Conservation (phyloP, 768 basidiomycete species). For the Pulveroboletus ravenelii region DNA sequence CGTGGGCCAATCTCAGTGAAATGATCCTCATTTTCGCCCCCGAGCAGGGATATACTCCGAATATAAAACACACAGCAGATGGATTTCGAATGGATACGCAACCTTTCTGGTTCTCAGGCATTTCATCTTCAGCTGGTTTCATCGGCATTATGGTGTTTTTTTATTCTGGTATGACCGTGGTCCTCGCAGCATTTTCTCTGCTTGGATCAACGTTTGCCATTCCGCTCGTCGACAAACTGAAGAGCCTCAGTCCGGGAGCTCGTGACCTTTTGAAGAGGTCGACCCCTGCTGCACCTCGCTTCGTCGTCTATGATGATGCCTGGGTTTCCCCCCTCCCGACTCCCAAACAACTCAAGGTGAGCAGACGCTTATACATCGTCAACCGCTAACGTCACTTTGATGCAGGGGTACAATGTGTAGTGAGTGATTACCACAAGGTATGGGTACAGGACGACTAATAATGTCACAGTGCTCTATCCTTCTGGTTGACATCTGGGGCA, state of each 20-base stretch:
- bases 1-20: no score
- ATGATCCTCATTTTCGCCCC: no score
- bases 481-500: no score
- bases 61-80: no score
- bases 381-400: not conserved
- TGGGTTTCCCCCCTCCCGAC: slow-evolving; percentile 32
- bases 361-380: not conserved
- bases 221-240: slow-evolving; percentile 16
- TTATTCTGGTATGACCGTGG: not conserved
- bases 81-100: no score
- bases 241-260: slow-evolving; percentile 14
- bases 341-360: slow-evolving; percentile 32
- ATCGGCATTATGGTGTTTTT: slow-evolving; percentile 10
- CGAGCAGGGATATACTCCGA: no score
- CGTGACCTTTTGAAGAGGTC: slow-evolving; percentile 15
- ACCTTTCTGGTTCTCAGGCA: no score
- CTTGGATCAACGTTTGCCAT: slow-evolving; percentile 6
- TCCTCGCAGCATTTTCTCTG: not conserved
- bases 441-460: not conserved
- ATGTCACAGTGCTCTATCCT: slow-evolving; percentile 2
- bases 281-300: slow-evolving; percentile 45
- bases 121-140: no score
- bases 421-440: slow-evolving; percentile 2
- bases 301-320: slow-evolving; percentile 35
- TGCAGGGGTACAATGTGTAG: slow-evolving; percentile 34